Evolutionary conservation across 2,329 filamentous ascomycete species (phyloP).

Genomic region (Phialophora verrucosa): DNA sequence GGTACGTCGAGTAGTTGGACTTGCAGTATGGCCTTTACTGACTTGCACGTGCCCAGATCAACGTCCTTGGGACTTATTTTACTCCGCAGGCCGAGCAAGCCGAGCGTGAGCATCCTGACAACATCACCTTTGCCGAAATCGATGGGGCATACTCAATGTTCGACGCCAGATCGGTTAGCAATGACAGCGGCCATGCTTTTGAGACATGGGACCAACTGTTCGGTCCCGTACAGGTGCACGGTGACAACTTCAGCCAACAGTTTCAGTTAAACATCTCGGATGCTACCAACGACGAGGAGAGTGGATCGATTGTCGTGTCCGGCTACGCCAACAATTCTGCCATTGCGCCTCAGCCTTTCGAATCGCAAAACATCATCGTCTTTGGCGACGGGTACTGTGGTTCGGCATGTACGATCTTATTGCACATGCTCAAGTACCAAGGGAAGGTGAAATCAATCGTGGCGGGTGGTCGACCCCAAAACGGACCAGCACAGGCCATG

Average conservation of each 20-base stretch:
- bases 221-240: conserved; percentile 14
- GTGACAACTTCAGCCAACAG: conserved; percentile 10
- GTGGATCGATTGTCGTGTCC: conserved; percentile 47
- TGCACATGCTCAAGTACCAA: conserved; percentile 60
- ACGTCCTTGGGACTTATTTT: conserved; percentile 6
- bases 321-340: conserved; percentile 55
- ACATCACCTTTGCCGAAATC: neutral
- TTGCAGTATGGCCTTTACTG: neutral
- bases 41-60: neutral
- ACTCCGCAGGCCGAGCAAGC: conserved; percentile 1
- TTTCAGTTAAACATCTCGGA: conserved; percentile 7
- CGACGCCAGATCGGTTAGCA: neutral
- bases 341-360: conserved; percentile 59
- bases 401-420: conserved; percentile 63
- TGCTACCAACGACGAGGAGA: conserved; percentile 36
- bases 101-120: neutral
- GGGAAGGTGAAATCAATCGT: conserved; percentile 63
- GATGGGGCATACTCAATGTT: neutral
- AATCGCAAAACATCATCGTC: conserved; percentile 58
- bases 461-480: conserved; percentile 64
- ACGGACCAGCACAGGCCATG: conserved; percentile 65
- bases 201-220: conserved; percentile 5
- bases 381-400: conserved; percentile 61
- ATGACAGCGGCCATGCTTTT: conserved; percentile 13
- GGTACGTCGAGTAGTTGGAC: neutral